Evolutionary conservation across 2,329 filamentous ascomycete species (phyloP).

Genomic region (Trichoderma sp.): DNA sequence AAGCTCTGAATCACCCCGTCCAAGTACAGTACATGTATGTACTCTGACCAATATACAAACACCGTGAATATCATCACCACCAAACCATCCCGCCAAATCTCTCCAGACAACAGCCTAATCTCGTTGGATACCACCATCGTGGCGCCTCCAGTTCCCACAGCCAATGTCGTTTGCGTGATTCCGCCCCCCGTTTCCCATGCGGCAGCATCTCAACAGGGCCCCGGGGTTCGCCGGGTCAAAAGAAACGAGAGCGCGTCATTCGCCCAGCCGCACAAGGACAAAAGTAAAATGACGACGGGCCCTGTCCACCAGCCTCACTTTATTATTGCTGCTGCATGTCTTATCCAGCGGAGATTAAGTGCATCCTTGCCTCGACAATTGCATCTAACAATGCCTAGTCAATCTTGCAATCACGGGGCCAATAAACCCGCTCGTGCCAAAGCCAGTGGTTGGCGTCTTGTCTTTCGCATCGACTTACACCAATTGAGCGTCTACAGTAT

Average conservation of each 20-base stretch:
- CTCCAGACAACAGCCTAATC: neutral
- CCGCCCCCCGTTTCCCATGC: neutral
- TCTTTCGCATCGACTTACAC: neutral
- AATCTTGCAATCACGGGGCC: neutral
- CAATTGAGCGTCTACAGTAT: neutral
- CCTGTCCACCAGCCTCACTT: neutral
- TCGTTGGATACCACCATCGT: neutral
- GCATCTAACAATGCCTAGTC: neutral
- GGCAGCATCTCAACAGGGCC: constrained; percentile 6
- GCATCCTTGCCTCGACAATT: neutral
- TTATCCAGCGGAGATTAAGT: constrained; percentile 5
- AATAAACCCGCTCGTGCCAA: neutral
- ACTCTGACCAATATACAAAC: neutral
- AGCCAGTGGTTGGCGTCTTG: neutral
- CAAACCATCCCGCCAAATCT: neutral
- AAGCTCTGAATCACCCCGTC: neutral
- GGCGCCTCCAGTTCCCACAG: neutral
- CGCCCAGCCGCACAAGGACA: neutral
- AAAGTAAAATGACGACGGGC: constrained; percentile 10
- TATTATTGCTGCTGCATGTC: neutral
- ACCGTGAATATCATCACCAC: neutral
- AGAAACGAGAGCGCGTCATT: neutral
- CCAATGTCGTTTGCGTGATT: constrained; percentile 13
- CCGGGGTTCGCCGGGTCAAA: neutral
- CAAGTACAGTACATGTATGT: neutral